Percentiles rank a stretch among this genome's conserved stretches.
These are phyloP conservation scores for Malassezia restricta DNA, from an alignment of 1,284 basidiomycete genomes.

Conservation along the genomic window DNA sequence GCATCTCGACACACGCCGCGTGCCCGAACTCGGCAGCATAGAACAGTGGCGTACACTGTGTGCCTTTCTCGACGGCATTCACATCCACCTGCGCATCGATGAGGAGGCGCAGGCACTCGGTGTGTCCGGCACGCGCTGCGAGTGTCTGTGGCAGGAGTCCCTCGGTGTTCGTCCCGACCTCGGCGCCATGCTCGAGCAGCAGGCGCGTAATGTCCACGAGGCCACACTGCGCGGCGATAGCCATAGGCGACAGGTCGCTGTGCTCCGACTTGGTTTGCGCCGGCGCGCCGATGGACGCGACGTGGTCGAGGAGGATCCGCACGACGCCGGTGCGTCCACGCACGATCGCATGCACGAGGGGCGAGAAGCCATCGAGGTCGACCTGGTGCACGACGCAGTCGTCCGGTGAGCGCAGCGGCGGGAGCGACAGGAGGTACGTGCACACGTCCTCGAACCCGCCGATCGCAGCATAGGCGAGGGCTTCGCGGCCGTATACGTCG, in stretches of 20 bases:
- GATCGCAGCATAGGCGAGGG: constrained; percentile 92
- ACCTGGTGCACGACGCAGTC: constrained; percentile 34
- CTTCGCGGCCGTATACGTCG: constrained; percentile 82
- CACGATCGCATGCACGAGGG: constrained; percentile 81
- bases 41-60: constrained; percentile 94
- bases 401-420: constrained; percentile 47
- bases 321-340: constrained; percentile 69
- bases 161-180: constrained; percentile 73
- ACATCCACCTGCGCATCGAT: constrained; percentile 49
- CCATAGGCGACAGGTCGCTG: constrained; percentile 70
- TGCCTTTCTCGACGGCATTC: constrained; percentile 74
- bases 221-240: constrained; percentile 79
- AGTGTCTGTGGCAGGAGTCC: constrained; percentile 93
- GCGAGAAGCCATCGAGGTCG: constrained; percentile 69
- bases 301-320: constrained; percentile 32
- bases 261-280: constrained; percentile 21
- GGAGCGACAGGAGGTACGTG: constrained; percentile 61
- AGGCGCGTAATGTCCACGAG: constrained; percentile 71
- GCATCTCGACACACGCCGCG: constrained; percentile 60
- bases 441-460: constrained; percentile 72
- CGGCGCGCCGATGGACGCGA: constrained; percentile 9
- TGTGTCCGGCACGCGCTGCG: constrained; percentile 90
- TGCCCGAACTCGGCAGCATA: constrained; percentile 87
- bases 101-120: constrained; percentile 68
- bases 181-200: constrained; percentile 65